Evolutionary conservation across 345 rosid species (phyloP).

Genomic region (Syzygium grande): DNA sequence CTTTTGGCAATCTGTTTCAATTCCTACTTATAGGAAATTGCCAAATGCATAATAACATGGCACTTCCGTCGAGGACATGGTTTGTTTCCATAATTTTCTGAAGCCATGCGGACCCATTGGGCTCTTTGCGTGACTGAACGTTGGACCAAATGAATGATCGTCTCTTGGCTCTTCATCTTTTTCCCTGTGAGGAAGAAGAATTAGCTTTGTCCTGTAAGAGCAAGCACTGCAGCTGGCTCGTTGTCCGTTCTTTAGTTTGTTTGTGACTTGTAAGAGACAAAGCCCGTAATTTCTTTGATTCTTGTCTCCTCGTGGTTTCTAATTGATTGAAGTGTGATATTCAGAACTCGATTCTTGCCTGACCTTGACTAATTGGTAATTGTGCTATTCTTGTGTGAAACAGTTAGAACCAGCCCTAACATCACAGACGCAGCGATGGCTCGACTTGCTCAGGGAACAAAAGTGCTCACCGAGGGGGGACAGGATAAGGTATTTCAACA

Average conservation of each 20-base stretch:
- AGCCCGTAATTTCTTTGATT: not conserved
- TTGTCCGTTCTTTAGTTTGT: not conserved
- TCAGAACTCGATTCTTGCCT: not conserved
- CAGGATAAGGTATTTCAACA: slow-evolving; percentile 58
- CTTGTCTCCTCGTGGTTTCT: not conserved
- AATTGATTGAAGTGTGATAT: not conserved
- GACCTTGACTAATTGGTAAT: not conserved
- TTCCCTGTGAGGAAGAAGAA: no score
- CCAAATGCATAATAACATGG: no score
- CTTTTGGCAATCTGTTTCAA: not conserved
- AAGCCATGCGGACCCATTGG: not conserved
- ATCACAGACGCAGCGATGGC: slow-evolving; percentile 77
- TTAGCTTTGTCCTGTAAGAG: not conserved
- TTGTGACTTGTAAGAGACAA: not conserved
- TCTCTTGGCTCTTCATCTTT: no score
- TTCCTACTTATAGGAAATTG: no score
- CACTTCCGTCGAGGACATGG: no score
- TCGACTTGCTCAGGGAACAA: slow-evolving; percentile 71
- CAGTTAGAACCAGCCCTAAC: slow-evolving; percentile 66
- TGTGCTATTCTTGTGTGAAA: not conserved
- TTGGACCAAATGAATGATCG: not conserved
- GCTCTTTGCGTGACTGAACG: not conserved
- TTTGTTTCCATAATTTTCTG: no score
- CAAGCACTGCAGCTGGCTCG: not conserved
- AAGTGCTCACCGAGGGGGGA: slow-evolving; percentile 72